Conservation (phyloP, 805 yeast genomes). For the Peterozyma toletana region DNA sequence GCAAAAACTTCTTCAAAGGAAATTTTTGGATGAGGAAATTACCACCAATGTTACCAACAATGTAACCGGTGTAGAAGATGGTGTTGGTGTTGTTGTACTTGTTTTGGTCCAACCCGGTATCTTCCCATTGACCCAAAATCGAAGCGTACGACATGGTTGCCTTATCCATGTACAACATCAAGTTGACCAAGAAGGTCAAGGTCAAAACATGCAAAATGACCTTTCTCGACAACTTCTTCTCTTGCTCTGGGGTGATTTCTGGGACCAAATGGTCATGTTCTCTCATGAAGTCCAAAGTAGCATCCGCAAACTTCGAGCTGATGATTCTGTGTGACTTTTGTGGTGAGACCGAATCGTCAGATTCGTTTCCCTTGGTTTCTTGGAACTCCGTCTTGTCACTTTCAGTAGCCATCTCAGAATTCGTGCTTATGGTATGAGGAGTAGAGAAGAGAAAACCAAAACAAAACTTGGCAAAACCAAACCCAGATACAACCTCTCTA, state of each 20-base stretch:
- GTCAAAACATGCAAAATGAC: conserved; percentile 37
- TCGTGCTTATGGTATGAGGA: too few relatives aligned
- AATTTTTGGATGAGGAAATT: conserved; percentile 36
- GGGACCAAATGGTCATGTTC: conserved; percentile 8
- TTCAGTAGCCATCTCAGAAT: too few relatives aligned
- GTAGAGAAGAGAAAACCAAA: too few relatives aligned
- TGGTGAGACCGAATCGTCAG: too few relatives aligned
- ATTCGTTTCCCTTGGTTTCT: too few relatives aligned
- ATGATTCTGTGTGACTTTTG: neutral
- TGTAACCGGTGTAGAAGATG: conserved; percentile 6
- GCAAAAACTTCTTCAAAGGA: conserved; percentile 32
- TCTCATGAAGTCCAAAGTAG: conserved; percentile 18
- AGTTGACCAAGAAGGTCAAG: conserved; percentile 4
- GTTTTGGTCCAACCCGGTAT: conserved; percentile 18
- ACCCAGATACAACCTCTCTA: too few relatives aligned
- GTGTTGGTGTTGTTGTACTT: conserved; percentile 17
- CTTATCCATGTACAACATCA: conserved; percentile 8
- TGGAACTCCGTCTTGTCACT: too few relatives aligned
- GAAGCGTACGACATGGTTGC: conserved; percentile 14
- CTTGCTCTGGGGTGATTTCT: conserved; percentile 14
- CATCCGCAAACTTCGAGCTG: conserved; percentile 19
- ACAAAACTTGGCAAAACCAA: too few relatives aligned
- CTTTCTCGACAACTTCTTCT: conserved; percentile 27
- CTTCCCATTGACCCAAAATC: conserved; percentile 28
- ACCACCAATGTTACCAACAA: conserved; percentile 28